Conservation (phyloP, 2,329 filamentous ascomycete species). For the Diplodia intermedia region DNA sequence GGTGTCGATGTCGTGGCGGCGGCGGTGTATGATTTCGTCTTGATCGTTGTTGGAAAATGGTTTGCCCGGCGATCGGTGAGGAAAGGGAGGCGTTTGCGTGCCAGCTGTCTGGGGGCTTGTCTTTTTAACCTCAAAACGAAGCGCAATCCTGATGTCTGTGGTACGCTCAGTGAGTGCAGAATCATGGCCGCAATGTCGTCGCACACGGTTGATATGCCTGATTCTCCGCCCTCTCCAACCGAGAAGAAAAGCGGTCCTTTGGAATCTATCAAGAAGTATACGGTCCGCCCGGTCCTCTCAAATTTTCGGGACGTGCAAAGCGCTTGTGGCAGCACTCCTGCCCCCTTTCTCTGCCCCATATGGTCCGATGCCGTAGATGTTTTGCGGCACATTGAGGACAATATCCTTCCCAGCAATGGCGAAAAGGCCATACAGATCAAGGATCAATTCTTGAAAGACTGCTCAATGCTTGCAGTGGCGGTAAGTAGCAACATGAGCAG, state of each 20-base stretch:
- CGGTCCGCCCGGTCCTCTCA: no score
- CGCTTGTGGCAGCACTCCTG: not conserved
- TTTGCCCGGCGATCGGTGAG: not conserved
- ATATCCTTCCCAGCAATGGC: not conserved
- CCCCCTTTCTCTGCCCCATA: not conserved
- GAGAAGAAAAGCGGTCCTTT: no score
- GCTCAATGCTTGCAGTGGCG: not conserved
- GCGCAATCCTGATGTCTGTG: not conserved
- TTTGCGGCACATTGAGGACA: not conserved
- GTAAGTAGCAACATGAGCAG: not conserved
- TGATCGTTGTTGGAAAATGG: not conserved
- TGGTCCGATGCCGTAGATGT: not conserved
- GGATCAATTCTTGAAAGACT: not conserved
- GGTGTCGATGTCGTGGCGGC: not conserved
- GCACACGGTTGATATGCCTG: no score
- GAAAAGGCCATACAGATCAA: not conserved
- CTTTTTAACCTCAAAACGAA: not conserved
- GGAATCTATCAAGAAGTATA: no score
- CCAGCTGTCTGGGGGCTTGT: not conserved
- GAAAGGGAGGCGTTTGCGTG: not conserved
- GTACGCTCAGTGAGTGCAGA: not conserved
- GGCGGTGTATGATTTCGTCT: not conserved
- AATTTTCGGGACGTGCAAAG: no score
- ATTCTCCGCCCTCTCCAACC: no score
- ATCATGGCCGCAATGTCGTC: no score